These are phyloP conservation scores for Chondrus crispus DNA, from an alignment of 23 red algal genomes.

Conservation along the genomic window DNA sequence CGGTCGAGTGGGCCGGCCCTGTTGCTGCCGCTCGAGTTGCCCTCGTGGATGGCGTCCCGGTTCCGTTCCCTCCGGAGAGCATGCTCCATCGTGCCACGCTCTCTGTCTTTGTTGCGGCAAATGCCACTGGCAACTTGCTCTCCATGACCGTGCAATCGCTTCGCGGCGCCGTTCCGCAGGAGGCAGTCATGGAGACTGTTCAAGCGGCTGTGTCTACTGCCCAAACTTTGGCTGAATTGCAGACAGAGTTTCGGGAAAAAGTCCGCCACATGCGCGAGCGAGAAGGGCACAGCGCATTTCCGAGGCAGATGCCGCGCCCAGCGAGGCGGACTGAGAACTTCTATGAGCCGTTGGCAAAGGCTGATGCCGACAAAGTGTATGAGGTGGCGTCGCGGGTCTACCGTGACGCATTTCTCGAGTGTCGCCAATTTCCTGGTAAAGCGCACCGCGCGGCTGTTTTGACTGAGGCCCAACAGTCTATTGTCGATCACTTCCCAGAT, in stretches of 20 bases:
- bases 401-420: constrained; percentile 25
- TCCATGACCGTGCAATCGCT: constrained; percentile 1
- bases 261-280: neutral
- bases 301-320: constrained; percentile 12
- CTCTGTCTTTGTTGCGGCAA: constrained; percentile 37
- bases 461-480: constrained; percentile 29
- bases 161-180: neutral
- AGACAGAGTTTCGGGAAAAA: neutral
- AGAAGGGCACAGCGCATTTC: constrained; percentile 31
- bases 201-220: constrained; percentile 11
- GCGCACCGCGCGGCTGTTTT: constrained; percentile 42
- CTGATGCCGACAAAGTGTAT: neutral
- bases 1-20: neutral
- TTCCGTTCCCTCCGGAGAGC: constrained; percentile 1
- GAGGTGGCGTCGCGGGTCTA: neutral
- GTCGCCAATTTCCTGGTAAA: constrained; percentile 40
- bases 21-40: constrained; percentile 49
- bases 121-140: neutral
- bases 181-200: constrained; percentile 9
- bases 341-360: neutral
- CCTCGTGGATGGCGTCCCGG: constrained; percentile 17
- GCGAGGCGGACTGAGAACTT: neutral
- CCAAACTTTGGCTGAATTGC: neutral
- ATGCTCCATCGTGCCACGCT: neutral
- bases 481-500: neutral